phyloP scores from a whole-genome alignment of 2,329 filamentous ascomycete species.

The Tolypocladium endophyticum region DNA sequence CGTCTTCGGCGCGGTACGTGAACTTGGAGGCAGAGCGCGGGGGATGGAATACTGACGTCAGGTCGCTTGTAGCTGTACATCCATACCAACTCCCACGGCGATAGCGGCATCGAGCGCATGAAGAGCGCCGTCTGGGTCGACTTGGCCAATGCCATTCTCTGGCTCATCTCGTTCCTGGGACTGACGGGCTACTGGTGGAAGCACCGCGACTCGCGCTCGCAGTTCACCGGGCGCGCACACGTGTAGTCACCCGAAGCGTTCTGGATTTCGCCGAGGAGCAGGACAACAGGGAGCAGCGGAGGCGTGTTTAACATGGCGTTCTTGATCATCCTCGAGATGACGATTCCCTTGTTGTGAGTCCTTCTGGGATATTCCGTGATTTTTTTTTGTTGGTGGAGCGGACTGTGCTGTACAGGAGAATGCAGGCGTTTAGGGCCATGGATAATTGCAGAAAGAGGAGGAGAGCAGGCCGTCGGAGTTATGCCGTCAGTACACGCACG shows the following conservation, averaged over 20 bases:
- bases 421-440: neutral
- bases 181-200: constrained; percentile 48
- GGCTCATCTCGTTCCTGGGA: constrained; percentile 54
- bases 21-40: neutral
- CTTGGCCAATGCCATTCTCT: constrained; percentile 62
- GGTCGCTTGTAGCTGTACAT: constrained; percentile 53
- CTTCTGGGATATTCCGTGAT: neutral
- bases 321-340: neutral
- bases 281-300: constrained; percentile 1
- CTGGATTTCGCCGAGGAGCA: neutral
- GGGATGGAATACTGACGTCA: neutral
- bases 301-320: neutral
- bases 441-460: neutral
- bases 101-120: constrained; percentile 61
- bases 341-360: neutral
- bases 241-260: constrained; percentile 23
- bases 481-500: neutral
- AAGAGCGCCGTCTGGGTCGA: constrained; percentile 82
- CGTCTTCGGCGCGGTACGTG: constrained; percentile 57
- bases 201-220: constrained; percentile 38
- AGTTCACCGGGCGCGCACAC: constrained; percentile 49
- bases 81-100: constrained; percentile 51
- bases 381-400: no score
- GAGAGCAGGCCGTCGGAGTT: neutral
- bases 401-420: no score